These are phyloP conservation scores for Cenchrus purpureus DNA, from an alignment of 176 grass and related monocot genomes.

Conservation along the genomic window DNA sequence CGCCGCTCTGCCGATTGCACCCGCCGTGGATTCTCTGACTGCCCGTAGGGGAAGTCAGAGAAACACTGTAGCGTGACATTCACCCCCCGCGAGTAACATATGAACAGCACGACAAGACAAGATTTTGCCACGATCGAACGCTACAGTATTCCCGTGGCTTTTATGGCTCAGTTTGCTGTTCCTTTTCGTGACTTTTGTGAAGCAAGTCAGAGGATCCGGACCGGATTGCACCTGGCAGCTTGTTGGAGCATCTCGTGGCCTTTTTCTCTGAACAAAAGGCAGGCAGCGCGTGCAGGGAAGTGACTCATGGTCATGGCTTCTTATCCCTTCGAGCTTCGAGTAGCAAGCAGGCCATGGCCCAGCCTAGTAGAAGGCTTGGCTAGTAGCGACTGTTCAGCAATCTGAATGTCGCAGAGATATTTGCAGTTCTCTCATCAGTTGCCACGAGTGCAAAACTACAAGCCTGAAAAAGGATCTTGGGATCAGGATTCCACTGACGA, in stretches of 20 bases:
- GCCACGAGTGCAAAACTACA: not conserved
- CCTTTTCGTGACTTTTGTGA: too few species aligned
- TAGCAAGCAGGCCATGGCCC: not conserved
- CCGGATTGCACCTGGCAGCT: not conserved
- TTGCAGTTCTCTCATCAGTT: not conserved
- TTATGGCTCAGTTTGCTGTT: too few species aligned
- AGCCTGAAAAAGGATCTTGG: not conserved
- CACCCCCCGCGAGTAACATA: too few species aligned
- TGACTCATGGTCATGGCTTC: not conserved
- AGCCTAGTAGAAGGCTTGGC: not conserved
- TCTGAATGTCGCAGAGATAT: not conserved
- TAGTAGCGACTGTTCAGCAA: not conserved
- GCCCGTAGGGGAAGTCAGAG: not conserved
- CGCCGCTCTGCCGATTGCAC: not conserved
- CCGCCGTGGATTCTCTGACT: not conserved
- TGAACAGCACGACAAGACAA: too few species aligned
- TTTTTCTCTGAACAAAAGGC: not conserved
- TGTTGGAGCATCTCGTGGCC: not conserved
- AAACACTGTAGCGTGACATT: too few species aligned
- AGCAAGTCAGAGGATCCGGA: not conserved
- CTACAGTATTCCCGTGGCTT: too few species aligned
- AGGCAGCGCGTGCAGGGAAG: not conserved
- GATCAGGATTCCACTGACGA: not conserved
- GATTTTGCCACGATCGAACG: too few species aligned
- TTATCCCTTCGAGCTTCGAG: conserved; percentile 26